Base-by-base conservation (phyloP, 208 protist species). In the Crithidia bombi region DNA sequence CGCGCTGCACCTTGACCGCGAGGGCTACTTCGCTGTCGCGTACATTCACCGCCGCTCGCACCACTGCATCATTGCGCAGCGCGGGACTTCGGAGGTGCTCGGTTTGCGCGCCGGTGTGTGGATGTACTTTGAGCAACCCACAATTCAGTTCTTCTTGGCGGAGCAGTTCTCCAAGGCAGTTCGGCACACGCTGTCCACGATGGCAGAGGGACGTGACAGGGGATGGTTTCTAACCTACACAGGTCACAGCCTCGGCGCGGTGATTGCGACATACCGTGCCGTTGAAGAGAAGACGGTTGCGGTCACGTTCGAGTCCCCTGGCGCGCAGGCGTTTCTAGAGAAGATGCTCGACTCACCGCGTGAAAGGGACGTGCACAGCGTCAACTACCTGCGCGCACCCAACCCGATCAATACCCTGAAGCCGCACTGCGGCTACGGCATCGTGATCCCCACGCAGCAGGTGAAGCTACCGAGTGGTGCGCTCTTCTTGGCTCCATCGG, bases 361-460 rank as follows among this genome's bases (percentile, higher is more conserved):
- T 2, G 55, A 25, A 30, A 70, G 84, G 19, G 85, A 93, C 54
- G 78, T 57, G 11, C 47, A 70, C 59, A 65, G 92, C 19, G 84
- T 96, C 12, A 93, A 87, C 14, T 97, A 96, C 73, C 74, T 97
- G 15, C 82, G 85, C 17, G 52, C 80, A 3, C 93, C 93, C 23
- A 97, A 97, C 75, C 86, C 87, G 30, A 94, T 97, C 68, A 97
- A 97, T 73, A 91, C 91, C 5, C 80, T 97, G 57, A 85, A 86
- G 49, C 85, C 91, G 36, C 93, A 97, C 26, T 90, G 85, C 67
- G 93, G 93, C 7, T 92, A 92, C 68, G 58, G 92, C 41, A 79
- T 97, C 14, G 75, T 87, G 66, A 81, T 96, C 21, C 88, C 89
- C 5, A 76, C 69, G 21, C 66, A 71, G 41, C 59, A 63, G 58